phyloP scores from a whole-genome alignment of 164 flowering plant species.

The Malania oleifera region DNA sequence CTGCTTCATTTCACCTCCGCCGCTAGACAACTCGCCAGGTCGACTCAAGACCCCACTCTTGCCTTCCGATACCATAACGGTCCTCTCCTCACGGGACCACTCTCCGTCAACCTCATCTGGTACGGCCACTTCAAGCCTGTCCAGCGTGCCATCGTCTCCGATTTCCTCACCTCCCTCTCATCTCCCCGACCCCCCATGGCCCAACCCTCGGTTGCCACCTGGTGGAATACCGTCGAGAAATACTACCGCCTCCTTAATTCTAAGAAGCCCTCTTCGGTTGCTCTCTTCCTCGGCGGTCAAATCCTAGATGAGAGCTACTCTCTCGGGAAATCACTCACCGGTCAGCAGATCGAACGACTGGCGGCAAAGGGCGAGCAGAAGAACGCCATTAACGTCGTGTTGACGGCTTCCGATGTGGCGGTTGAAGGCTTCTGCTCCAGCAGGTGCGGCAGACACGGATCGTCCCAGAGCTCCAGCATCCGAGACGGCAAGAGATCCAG shows the following conservation, averaged over 20 bases:
- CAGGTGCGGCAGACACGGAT: conserved; percentile 57
- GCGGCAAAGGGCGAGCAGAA: conserved; percentile 36
- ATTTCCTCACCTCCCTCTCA: conserved; percentile 33
- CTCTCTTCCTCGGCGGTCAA: conserved; percentile 34
- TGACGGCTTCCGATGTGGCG: conserved; percentile 51
- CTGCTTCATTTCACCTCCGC: conserved; percentile 17
- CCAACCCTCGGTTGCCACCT: conserved; percentile 50
- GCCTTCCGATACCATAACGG: conserved; percentile 38
- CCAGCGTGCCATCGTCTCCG: conserved; percentile 31
- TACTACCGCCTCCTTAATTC: conserved; percentile 29
- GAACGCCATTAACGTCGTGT: conserved; percentile 45
- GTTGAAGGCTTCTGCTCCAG: conserved; percentile 55
- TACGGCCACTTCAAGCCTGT: conserved; percentile 41
- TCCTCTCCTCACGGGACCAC: conserved; percentile 33
- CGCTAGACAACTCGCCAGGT: conserved; percentile 26
- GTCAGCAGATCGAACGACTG: conserved; percentile 27
- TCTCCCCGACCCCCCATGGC: background rate
- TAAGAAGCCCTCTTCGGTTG: conserved; percentile 21
- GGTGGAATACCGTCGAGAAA: conserved; percentile 58
- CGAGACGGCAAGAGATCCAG: conserved; percentile 15
- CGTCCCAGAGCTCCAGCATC: conserved; percentile 7
- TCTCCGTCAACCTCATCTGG: conserved; percentile 33
- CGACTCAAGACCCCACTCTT: conserved; percentile 14
- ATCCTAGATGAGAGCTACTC: conserved; percentile 47
- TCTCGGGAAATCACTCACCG: conserved; percentile 48